Conservation (phyloP, 2,329 filamentous ascomycete genomes). For the Venturia effusa region DNA sequence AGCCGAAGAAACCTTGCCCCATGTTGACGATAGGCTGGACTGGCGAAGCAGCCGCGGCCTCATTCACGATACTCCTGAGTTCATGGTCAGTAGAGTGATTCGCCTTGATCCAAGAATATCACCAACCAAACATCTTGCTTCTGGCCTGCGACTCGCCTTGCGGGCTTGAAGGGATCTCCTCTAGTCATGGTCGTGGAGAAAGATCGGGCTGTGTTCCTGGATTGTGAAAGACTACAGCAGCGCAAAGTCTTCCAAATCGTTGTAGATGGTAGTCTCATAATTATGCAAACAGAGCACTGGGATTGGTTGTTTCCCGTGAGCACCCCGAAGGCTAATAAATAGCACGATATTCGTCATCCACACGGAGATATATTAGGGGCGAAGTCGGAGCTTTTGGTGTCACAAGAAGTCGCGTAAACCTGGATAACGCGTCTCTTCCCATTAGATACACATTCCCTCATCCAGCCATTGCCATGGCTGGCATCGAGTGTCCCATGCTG, state of each 20-base stretch:
- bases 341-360: neutral
- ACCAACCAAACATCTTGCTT: slow-evolving; percentile 48
- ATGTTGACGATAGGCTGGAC: slow-evolving; percentile 59
- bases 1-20: slow-evolving; percentile 74
- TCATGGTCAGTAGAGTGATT: neutral
- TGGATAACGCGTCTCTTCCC: neutral
- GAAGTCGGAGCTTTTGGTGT: neutral
- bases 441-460: neutral
- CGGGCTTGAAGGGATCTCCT: slow-evolving; percentile 36
- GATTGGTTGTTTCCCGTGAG: neutral
- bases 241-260: neutral
- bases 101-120: neutral
- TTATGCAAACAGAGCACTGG: neutral
- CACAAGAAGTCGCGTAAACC: neutral
- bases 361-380: neutral
- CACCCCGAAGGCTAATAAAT: neutral
- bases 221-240: neutral
- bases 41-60: slow-evolving; percentile 52
- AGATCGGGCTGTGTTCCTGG: neutral
- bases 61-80: slow-evolving; percentile 55
- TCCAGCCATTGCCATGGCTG: neutral
- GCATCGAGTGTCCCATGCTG: neutral
- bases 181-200: slow-evolving; percentile 12
- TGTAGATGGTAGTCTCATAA: neutral
- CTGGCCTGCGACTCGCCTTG: slow-evolving; percentile 41